Base-by-base conservation (phyloP, 2,329 filamentous ascomycete genomes). In the Beauveria sp. region DNA sequence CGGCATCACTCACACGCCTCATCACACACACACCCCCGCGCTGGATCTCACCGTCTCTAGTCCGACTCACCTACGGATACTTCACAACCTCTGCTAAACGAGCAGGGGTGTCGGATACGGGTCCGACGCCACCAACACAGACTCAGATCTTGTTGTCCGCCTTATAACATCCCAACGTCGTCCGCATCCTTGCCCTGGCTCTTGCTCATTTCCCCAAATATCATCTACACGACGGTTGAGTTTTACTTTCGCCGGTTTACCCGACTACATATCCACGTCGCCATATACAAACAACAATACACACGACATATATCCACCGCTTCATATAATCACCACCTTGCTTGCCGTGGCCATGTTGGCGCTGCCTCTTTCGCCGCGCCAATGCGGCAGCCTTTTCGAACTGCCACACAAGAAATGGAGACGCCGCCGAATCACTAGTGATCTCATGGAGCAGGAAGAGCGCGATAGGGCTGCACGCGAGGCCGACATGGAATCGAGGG, bases 401-500 rank as follows among this genome's bases (percentile, higher is more conserved):
- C 64, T 67, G 6, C 66, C 66, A 4, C 64, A 61, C 26, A 67
- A 65, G 61, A 65, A 65, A 61, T 65, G 67, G 53, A 62, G 61
- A 48, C 53, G 61, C 14, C 62, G 57, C 22, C 65, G 67, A 42
- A 22, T 62, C 20, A 62, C 46, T 8, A 58, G 20, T 5, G 40
- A 57, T 14, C 40, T 67, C n/a, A 46, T 64, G n/a, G 65, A 67
- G 64, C 28, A 65, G 14, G 53, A 62, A 43, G 61, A 62, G 24
- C 53, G 67, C 48, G 62, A 66, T 7, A 65, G 66, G n/a, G 69
- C 68, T 31, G 63, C 66, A 26, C 66, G 69, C 43, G 67, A 73
- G 60, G 71, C 69, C 40, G 68, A 73, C 38, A 70, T 70, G 46
- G 67, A 65, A 9, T 70, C 72, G 31, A 69, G 69, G 56, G 66